Evolutionary conservation across 805 yeast species (phyloP).

Genomic region (Nakazawaea peltata): DNA sequence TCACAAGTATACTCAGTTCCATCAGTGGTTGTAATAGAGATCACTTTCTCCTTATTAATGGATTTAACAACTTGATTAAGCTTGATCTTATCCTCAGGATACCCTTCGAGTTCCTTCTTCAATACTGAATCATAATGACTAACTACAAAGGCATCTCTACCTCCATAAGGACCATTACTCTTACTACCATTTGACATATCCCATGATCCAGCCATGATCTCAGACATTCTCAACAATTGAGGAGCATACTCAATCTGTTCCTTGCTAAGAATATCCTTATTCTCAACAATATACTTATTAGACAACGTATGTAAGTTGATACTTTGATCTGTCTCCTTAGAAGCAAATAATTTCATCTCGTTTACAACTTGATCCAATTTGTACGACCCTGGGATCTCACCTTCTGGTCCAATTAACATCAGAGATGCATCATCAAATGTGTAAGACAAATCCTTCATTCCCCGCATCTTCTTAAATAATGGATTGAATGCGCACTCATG

Average conservation of each 20-base stretch:
- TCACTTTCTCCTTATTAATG: constrained; percentile 18
- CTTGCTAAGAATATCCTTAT: constrained; percentile 13
- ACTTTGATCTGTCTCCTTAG: constrained; percentile 24
- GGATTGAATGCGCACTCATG: constrained; percentile 38
- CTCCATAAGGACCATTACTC: constrained; percentile 18
- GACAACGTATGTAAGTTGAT: constrained; percentile 18
- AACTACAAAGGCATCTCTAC: constrained; percentile 23
- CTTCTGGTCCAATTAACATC: constrained; percentile 18
- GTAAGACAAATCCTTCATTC: constrained; percentile 16
- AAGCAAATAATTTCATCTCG: constrained; percentile 19
- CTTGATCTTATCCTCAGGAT: constrained; percentile 17
- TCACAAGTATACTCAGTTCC: constrained; percentile 20
- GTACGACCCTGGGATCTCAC: constrained; percentile 16
- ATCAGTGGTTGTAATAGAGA: constrained; percentile 13
- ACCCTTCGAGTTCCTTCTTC: constrained; percentile 19
- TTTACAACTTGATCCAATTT: constrained; percentile 26
- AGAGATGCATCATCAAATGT: constrained; percentile 27
- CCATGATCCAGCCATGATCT: constrained; percentile 23
- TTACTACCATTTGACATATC: constrained; percentile 20
- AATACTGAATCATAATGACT: constrained; percentile 20
- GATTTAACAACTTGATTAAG: constrained; percentile 15
- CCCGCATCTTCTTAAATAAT: constrained; percentile 23
- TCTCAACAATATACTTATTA: constrained; percentile 15
- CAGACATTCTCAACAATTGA: constrained; percentile 19
- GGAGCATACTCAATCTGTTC: constrained; percentile 22